Evolutionary conservation across 345 rosid genomes (phyloP), one percentile per base, ranked within the genome.

Genomic region (Gossypium anomalum): DNA sequence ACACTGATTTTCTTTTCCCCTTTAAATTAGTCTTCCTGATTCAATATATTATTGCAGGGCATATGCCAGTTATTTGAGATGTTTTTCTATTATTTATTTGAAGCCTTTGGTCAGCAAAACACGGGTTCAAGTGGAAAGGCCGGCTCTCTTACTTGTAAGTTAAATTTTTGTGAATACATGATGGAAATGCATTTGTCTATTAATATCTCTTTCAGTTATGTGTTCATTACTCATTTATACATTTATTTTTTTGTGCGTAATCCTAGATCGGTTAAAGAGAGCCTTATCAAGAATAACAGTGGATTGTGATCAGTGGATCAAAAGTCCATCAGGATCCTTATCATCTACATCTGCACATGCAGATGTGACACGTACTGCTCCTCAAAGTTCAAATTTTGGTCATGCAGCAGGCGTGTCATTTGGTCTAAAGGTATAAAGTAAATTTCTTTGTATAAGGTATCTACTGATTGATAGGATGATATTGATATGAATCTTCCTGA

Each of bases 241-340:
- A n/a, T 70, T 22, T 34, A n/a, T 52, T 73, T 4, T 72, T 71
- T 63, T 63, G 64, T 78, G 41, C 0, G 41, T 72, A 69, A 81
- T 34, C 80, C 51, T 86, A 96, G 99, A 91, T 85, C 90, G 92
- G 73, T 83, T 96, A 88, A 96, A 86, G 91, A 76, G 80, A 45
- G 89, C 97, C 65, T 78, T 96, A 82, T 84, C 91, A 76, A 86
- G 89, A 87, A 87, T 96, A 80, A 75, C 93, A 71, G 97, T 90
- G 82, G 97, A 93, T 77, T 89, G 97, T 84, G 99, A 93, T 49
- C 94, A 86, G 83, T 93, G 97, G 98, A 86, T 92, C 75, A 96
- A 90, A 76, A 89, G 90, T 53, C 91, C 83, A 67, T 52, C 66
- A 67, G 77, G 80, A 72, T 72, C 96, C 38, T 78, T 78, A 69